These are phyloP conservation scores for Lactarius pseudohatsudake DNA, from an alignment of 768 basidiomycete genomes.

Conservation along the genomic window DNA sequence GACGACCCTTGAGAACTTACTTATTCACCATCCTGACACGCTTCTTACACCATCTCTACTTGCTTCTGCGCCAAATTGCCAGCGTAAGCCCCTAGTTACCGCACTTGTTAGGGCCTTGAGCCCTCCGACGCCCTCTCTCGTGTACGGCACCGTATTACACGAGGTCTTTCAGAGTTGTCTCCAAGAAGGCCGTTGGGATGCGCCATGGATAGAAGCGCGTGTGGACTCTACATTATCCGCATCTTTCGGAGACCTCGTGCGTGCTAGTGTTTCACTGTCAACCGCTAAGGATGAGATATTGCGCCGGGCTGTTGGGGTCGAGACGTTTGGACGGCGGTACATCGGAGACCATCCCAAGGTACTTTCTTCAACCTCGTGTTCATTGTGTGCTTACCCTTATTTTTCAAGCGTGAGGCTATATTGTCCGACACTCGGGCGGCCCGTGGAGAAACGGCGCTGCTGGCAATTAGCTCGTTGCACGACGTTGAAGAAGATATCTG, in stretches of 20 bases:
- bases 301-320: slow-evolving; percentile 61
- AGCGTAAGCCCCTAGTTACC: slow-evolving; percentile 82
- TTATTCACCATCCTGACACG: slow-evolving; percentile 90
- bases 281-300: slow-evolving; percentile 66
- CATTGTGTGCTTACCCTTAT: slow-evolving; percentile 12
- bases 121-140: slow-evolving; percentile 62
- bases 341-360: slow-evolving; percentile 67
- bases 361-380: slow-evolving; percentile 15
- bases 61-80: slow-evolving; percentile 78
- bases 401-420: slow-evolving; percentile 55
- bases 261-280: slow-evolving; percentile 55
- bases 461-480: slow-evolving; percentile 74
- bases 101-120: slow-evolving; percentile 57
- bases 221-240: slow-evolving; percentile 56
- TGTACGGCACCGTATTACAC: slow-evolving; percentile 95
- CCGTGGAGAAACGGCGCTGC: slow-evolving; percentile 47
- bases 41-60: slow-evolving; percentile 90
- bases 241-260: slow-evolving; percentile 60
- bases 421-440: slow-evolving; percentile 66
- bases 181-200: slow-evolving; percentile 57
- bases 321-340: slow-evolving; percentile 64
- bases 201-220: slow-evolving; percentile 55
- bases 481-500: slow-evolving; percentile 98
- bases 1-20: slow-evolving; percentile 59
- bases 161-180: slow-evolving; percentile 87